A percentile compares a stretch with the other conserved stretches of the same genome.
These are phyloP conservation scores for Aureobasidium sp. DNA, from an alignment of 2,329 filamentous ascomycete genomes.

Conservation along the genomic window DNA sequence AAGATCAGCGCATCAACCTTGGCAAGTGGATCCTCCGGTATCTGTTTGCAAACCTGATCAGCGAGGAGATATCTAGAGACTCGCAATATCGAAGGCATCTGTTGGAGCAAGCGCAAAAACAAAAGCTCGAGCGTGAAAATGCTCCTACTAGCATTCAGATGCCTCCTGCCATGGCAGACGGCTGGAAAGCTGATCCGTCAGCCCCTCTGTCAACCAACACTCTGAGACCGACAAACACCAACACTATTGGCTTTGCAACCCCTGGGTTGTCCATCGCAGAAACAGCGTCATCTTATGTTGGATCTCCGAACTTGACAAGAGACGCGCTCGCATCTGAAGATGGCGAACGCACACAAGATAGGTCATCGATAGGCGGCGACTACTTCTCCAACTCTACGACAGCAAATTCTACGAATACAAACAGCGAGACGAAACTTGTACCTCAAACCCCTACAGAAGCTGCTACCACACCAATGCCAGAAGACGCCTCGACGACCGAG, in stretches of 20 bases:
- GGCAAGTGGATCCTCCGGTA: conserved; percentile 95
- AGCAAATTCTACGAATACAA: conserved; percentile 21
- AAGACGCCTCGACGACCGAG: conserved; percentile 36
- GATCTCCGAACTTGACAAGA: conserved; percentile 27
- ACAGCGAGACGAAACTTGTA: conserved; percentile 15
- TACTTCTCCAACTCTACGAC: conserved; percentile 60
- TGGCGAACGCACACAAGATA: conserved; percentile 46
- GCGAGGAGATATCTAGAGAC: conserved; percentile 83
- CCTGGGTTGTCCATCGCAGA: conserved; percentile 69
- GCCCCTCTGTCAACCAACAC: conserved; percentile 43
- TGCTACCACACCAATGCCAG: conserved; percentile 29
- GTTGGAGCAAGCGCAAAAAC: conserved; percentile 54
- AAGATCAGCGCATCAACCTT: conserved; percentile 94
- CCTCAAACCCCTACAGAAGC: conserved; percentile 31
- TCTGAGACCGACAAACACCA: conserved; percentile 54
- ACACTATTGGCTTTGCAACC: conserved; percentile 53
- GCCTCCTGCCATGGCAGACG: conserved; percentile 41
- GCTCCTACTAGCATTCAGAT: conserved; percentile 57
- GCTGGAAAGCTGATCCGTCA: conserved; percentile 35
- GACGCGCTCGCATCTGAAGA: conserved; percentile 38
- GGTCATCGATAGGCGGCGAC: conserved; percentile 59
- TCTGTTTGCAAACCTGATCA: conserved; percentile 80
- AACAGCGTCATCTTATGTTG: conserved; percentile 36
- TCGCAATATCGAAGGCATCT: conserved; percentile 63
- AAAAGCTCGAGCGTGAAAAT: conserved; percentile 48